A percentile compares a stretch with the other conserved stretches of the same genome.
phyloP scores from a whole-genome alignment of 1,139 yeast species.

The Candida glucosophila region DNA sequence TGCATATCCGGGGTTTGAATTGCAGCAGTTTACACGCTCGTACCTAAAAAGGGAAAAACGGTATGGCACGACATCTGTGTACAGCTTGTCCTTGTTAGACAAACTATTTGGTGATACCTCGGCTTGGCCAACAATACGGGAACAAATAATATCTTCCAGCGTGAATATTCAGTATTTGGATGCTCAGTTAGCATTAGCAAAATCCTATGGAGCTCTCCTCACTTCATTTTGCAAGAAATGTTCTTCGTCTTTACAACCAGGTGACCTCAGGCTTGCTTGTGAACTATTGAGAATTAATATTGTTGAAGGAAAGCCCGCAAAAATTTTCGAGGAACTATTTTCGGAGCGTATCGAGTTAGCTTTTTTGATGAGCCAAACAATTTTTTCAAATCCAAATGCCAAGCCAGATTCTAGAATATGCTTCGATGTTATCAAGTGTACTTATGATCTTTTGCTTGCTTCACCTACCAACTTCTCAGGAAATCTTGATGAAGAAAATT shows the following conservation, averaged over 20 bases:
- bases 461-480: slow-evolving; percentile 36
- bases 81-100: slow-evolving; percentile 59
- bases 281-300: slow-evolving; percentile 45
- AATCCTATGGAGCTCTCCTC: slow-evolving; percentile 70
- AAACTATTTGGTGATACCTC: slow-evolving; percentile 38
- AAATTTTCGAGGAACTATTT: slow-evolving; percentile 42
- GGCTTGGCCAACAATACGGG: slow-evolving; percentile 44
- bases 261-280: slow-evolving; percentile 37
- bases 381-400: slow-evolving; percentile 22
- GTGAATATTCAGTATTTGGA: slow-evolving; percentile 55
- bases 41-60: slow-evolving; percentile 34
- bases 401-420: slow-evolving; percentile 16
- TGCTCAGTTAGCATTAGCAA: slow-evolving; percentile 62
- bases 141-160: slow-evolving; percentile 51
- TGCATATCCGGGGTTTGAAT: slow-evolving; percentile 38
- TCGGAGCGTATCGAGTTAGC: slow-evolving; percentile 62
- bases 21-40: slow-evolving; percentile 48
- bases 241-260: slow-evolving; percentile 20
- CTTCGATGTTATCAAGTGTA: slow-evolving; percentile 30
- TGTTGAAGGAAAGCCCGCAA: slow-evolving; percentile 44
- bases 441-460: slow-evolving; percentile 37
- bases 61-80: slow-evolving; percentile 47
- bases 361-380: slow-evolving; percentile 51
- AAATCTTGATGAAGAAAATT: slow-evolving; percentile 29
- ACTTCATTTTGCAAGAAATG: slow-evolving; percentile 51